phyloP scores from a whole-genome alignment of 2,329 filamentous ascomycete genomes.

The Alternaria infectoria region DNA sequence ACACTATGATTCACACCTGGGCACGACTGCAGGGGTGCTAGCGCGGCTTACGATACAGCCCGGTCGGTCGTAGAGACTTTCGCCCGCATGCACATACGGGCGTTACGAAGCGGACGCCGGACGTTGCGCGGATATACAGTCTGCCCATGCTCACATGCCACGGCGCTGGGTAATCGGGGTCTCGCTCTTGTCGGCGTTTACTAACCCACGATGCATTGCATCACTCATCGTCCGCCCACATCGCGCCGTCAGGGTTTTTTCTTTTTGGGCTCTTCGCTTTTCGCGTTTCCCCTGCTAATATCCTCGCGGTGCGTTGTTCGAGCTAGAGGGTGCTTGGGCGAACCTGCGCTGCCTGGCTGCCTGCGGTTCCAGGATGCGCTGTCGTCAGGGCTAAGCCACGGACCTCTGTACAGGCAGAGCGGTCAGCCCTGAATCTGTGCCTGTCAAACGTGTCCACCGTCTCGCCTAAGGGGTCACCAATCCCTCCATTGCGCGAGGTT shows the following conservation, averaged over 20 bases:
- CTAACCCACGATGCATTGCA: constrained; percentile 24
- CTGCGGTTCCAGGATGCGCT: constrained; percentile 26
- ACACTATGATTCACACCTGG: constrained; percentile 27
- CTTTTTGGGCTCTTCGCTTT: neutral
- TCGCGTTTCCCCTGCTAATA: constrained; percentile 6
- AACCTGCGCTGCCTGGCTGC: constrained; percentile 24
- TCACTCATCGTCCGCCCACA: constrained; percentile 9
- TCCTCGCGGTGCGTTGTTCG: constrained; percentile 7
- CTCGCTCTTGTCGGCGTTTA: constrained; percentile 22
- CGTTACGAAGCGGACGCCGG: constrained; percentile 17
- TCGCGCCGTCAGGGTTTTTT: neutral
- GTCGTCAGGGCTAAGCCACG: constrained; percentile 35
- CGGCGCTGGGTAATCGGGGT: constrained; percentile 4
- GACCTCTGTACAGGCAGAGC: constrained; percentile 23
- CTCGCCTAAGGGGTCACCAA: constrained; percentile 16
- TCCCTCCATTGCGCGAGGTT: constrained; percentile 3
- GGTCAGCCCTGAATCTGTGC: constrained; percentile 36
- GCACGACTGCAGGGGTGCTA: constrained; percentile 21
- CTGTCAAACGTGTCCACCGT: constrained; percentile 26
- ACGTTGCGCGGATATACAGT: constrained; percentile 14
- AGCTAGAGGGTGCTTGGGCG: constrained; percentile 14
- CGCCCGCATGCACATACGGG: constrained; percentile 10
- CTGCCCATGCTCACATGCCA: neutral
- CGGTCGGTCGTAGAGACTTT: constrained; percentile 14
- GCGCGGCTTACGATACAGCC: constrained; percentile 12